phyloP scores from a whole-genome alignment of 352 stramenopile species.

The Globisporangium emineosum region DNA sequence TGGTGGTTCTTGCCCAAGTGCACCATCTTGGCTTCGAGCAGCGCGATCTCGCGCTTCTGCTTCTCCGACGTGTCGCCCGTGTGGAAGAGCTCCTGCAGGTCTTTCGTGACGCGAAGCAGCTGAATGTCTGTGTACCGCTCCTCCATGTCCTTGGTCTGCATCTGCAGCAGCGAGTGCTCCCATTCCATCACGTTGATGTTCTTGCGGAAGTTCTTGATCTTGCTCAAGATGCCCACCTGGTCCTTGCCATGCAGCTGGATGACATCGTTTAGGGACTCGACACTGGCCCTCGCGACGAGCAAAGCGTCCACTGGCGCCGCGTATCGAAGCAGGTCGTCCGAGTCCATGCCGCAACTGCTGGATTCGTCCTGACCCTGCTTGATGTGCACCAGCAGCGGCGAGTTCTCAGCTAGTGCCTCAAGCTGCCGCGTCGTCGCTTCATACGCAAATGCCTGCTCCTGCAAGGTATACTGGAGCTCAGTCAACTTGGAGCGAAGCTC shows the following conservation, averaged over 20 bases:
- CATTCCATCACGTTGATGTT: slow-evolving; percentile 94
- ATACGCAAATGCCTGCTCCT: slow-evolving; percentile 24
- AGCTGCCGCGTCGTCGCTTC: slow-evolving; percentile 27
- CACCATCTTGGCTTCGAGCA: slow-evolving; percentile 72
- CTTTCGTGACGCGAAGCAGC: slow-evolving; percentile 91
- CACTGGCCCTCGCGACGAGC: slow-evolving; percentile 69
- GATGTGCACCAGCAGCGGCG: slow-evolving; percentile 83
- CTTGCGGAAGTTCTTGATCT: slow-evolving; percentile 93
- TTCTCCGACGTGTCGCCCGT: slow-evolving; percentile 78
- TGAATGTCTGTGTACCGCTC: slow-evolving; percentile 93
- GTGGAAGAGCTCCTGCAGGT: slow-evolving; percentile 89
- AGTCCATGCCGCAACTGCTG: slow-evolving; percentile 38
- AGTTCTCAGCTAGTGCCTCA: slow-evolving; percentile 41
- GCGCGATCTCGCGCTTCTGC: slow-evolving; percentile 65
- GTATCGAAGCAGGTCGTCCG: slow-evolving; percentile 41
- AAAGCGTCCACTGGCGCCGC: slow-evolving; percentile 35
- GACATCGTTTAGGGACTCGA: slow-evolving; percentile 87
- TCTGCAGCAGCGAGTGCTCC: slow-evolving; percentile 80
- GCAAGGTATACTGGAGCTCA: slow-evolving; percentile 35
- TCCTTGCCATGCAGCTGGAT: slow-evolving; percentile 85
- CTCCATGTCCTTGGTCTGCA: slow-evolving; percentile 85
- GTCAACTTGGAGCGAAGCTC: slow-evolving; percentile 42
- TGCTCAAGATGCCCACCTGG: slow-evolving; percentile 79
- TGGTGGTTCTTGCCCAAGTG: slow-evolving; percentile 67
- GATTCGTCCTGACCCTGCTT: slow-evolving; percentile 92